Evolutionary conservation across 2,329 filamentous ascomycete genomes (phyloP), one percentile per base, ranked within the genome.

Genomic region (Aureobasidium pullulans): DNA sequence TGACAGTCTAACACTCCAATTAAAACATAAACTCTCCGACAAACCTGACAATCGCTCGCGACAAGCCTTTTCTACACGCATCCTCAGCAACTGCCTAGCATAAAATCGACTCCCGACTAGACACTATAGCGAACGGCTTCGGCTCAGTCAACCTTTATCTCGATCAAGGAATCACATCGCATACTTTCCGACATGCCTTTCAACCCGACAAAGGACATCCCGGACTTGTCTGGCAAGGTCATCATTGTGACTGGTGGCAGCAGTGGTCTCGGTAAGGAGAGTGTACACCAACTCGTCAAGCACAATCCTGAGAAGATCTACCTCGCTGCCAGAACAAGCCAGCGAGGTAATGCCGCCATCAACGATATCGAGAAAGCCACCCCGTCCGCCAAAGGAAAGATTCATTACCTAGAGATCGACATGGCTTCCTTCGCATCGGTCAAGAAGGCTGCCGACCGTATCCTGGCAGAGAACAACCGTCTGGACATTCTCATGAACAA

Each of bases 301-400:
- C 81, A 83, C 66, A 67, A 72, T 7, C 80, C 82, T 1, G 70
- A 72, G 0, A 76, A 81, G 59, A 79, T 84, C 62, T 84, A 80
- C 70, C 75, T 85, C 60, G 79, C 76, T 13, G 80, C 64, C 1
- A 62, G 69, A 42, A 66, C 79, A 2, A 77, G 81, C 47, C 71
- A 76, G 47, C 76, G 76, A 10, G 76, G 72, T 19, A 71, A 75
- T 7, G 72, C 76, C 8, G 77, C 82, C 43, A 68, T 76, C 15
- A 69, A 72, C 2, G 72, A 77, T 61, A 66, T 76, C 61, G 56
- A 68, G 1, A 63, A 67, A 23, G 65, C 71, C 29, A 61, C 67
- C 52, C 69, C 62, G 44, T 69, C 31, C 11, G 40, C 42, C 11
- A 46, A 37, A 31, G 42, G 40, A 15, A 57, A 76, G 50, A 73